Conservation (phyloP, 139 green algal species). For the Pseudopediastrum boryanum region DNA sequence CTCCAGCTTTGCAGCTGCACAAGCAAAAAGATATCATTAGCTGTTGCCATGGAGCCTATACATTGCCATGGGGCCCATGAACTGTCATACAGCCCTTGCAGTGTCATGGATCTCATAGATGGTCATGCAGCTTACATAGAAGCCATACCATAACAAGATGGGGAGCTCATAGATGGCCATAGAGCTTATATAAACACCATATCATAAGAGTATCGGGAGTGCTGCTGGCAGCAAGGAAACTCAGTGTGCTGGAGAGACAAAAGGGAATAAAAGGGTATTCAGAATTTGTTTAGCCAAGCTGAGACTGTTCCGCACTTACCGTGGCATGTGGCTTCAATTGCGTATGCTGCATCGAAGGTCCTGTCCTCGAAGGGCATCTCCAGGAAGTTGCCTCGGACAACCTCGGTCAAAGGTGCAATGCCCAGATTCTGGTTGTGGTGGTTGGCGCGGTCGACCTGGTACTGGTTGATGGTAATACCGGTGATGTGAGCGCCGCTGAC, state of each 20-base stretch:
- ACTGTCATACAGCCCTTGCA: too few relatives aligned
- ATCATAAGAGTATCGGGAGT: too few relatives aligned
- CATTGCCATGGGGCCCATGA: too few relatives aligned
- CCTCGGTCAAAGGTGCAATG: slow-evolving; percentile 69
- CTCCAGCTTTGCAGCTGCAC: slow-evolving; percentile 64
- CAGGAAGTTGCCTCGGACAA: slow-evolving; percentile 95
- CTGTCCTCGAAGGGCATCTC: slow-evolving; percentile 88
- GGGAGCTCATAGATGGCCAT: too few relatives aligned
- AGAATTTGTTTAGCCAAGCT: neutral
- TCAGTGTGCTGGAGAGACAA: neutral
- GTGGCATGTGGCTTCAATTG: slow-evolving; percentile 98
- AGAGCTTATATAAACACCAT: too few relatives aligned
- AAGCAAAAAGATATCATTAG: too few relatives aligned
- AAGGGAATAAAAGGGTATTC: neutral
- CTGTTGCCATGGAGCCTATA: too few relatives aligned
- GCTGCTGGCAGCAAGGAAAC: neutral
- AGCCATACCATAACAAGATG: too few relatives aligned
- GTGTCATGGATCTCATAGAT: too few relatives aligned
- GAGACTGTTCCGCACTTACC: slow-evolving; percentile 42
- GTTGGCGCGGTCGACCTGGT: slow-evolving; percentile 72
- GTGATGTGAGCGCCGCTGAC: slow-evolving; percentile 85
- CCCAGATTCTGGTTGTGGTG: slow-evolving; percentile 84
- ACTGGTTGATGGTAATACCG: slow-evolving; percentile 61
- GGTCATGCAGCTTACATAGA: too few relatives aligned
- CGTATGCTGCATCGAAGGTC: slow-evolving; percentile 93